Conservation (phyloP, 768 basidiomycete species). For the Phlegmacium glaucopus region DNA sequence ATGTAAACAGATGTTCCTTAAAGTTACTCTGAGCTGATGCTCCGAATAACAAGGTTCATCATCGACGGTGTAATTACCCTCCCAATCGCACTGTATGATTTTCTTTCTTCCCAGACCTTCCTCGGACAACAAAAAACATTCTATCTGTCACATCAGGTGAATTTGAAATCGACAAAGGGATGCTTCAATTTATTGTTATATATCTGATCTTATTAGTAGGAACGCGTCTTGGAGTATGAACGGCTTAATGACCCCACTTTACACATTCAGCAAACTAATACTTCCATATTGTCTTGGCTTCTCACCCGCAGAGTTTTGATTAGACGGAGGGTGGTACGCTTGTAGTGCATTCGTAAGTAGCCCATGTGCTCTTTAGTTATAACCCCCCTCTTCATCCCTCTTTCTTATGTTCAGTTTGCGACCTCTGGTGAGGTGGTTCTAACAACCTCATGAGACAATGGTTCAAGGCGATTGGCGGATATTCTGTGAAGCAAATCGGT, state of each 20-base stretch:
- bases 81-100: constrained; percentile 70
- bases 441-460: no score
- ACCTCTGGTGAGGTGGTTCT: constrained; percentile 65
- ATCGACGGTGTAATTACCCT: constrained; percentile 70
- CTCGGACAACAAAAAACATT: constrained; percentile 61
- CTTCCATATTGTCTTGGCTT: constrained; percentile 43
- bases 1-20: constrained; percentile 15
- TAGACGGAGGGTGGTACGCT: constrained; percentile 66
- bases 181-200: no score
- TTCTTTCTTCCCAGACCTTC: constrained; percentile 68
- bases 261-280: constrained; percentile 35
- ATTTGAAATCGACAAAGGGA: background rate
- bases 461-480: no score
- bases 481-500: no score
- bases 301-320: constrained; percentile 46
- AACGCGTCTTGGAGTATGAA: constrained; percentile 46
- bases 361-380: background rate
- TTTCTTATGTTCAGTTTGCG: constrained; percentile 43
- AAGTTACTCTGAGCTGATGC: background rate
- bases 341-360: constrained; percentile 60
- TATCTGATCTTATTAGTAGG: constrained; percentile 31
- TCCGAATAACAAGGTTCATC: constrained; percentile 45
- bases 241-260: constrained; percentile 37
- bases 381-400: background rate
- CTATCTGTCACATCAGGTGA: constrained; percentile 57